phyloP scores from a whole-genome alignment of 139 green algal genomes.

The Helicosporidium sp. region DNA sequence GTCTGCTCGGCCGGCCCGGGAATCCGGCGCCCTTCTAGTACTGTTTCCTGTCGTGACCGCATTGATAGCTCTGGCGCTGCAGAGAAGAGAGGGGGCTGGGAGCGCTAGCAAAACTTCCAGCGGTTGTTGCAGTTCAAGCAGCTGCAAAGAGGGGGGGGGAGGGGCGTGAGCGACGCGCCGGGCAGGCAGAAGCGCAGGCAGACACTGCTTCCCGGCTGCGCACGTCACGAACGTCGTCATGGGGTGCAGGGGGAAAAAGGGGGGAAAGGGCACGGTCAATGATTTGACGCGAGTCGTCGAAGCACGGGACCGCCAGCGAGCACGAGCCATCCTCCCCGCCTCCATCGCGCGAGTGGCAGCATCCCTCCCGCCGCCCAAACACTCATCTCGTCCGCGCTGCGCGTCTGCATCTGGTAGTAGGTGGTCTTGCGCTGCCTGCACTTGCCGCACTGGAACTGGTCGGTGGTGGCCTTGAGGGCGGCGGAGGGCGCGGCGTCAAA shows the following conservation, averaged over 20 bases:
- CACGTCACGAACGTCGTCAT: constrained; percentile 69
- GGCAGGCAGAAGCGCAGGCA: neutral
- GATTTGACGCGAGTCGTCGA: too few relatives aligned
- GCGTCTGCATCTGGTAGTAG: constrained; percentile 65
- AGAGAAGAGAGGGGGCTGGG: neutral
- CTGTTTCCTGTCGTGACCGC: too few relatives aligned
- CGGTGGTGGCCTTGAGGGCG: constrained; percentile 50
- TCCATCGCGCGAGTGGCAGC: too few relatives aligned
- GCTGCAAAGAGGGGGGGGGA: neutral
- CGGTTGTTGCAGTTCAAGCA: constrained; percentile 63
- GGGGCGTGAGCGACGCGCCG: neutral
- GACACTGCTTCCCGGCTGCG: constrained; percentile 36
- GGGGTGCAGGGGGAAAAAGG: constrained; percentile 8
- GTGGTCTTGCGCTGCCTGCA: constrained; percentile 70
- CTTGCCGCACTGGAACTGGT: constrained; percentile 81
- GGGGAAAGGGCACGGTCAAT: too few relatives aligned
- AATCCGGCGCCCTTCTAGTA: too few relatives aligned
- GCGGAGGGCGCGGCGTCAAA: constrained; percentile 35
- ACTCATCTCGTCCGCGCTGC: constrained; percentile 51
- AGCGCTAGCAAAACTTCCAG: constrained; percentile 77
- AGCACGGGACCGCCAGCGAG: too few relatives aligned
- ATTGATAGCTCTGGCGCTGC: neutral
- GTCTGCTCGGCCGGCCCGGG: too few relatives aligned
- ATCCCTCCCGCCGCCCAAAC: neutral
- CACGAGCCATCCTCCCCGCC: too few relatives aligned